Conservation (phyloP, 1,139 yeast genomes). For the Yamadazyma dushanensis region DNA sequence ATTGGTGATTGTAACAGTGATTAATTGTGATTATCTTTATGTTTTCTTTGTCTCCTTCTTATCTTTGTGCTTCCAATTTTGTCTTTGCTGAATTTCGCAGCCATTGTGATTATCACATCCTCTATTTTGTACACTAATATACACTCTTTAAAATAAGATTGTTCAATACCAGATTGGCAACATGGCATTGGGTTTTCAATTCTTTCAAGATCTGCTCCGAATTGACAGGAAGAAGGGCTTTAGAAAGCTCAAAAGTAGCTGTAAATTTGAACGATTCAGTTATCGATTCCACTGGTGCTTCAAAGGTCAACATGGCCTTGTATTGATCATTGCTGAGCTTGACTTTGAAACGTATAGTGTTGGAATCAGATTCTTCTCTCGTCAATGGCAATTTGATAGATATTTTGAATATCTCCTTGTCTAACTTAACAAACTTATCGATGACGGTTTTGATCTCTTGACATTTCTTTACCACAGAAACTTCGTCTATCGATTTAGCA, state of each 20-base stretch:
- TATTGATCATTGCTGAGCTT: constrained; percentile 14
- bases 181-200: constrained; percentile 7
- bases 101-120: no score
- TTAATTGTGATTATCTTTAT: no score
- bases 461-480: constrained; percentile 22
- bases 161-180: constrained; percentile 8
- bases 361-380: constrained; percentile 6
- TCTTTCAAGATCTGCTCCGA: constrained; percentile 2
- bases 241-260: constrained; percentile 3
- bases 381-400: constrained; percentile 30
- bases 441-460: constrained; percentile 11
- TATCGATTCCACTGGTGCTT: not conserved
- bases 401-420: constrained; percentile 27
- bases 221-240: constrained; percentile 1
- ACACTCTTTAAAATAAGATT: constrained; percentile 7
- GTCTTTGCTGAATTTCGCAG: constrained; percentile 1
- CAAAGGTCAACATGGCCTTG: constrained; percentile 6
- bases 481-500: constrained; percentile 15
- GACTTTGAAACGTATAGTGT: constrained; percentile 13
- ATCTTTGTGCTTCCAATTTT: no score
- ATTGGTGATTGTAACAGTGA: no score
- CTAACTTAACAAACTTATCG: constrained; percentile 22
- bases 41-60: no score
- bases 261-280: constrained; percentile 4
- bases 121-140: constrained; percentile 2